Percentiles rank a stretch among this genome's conserved stretches.
Evolutionary conservation across 495 filamentous ascomycete species (phyloP).

Genomic region (Daldinia vernicosa): DNA sequence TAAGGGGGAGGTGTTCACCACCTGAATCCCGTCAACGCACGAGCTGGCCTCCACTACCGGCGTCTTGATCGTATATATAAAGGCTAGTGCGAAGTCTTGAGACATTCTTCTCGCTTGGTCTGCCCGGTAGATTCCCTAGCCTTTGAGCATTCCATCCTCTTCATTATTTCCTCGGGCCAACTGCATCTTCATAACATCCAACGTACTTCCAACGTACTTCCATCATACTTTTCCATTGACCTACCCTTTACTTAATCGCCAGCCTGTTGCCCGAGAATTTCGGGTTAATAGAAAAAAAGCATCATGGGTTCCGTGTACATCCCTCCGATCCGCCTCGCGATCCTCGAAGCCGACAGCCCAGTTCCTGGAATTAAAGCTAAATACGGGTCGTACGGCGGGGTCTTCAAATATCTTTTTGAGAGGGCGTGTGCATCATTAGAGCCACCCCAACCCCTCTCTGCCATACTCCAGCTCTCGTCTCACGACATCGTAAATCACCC

Average conservation of each 20-base stretch:
- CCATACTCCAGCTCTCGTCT: conserved; percentile 65
- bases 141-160: background rate
- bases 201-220: background rate
- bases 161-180: conserved; percentile 1
- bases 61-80: conserved; percentile 1
- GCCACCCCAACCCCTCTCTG: conserved; percentile 41
- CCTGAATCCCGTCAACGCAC: background rate
- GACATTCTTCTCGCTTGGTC: background rate
- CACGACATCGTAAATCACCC: conserved; percentile 73
- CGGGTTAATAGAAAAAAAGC: background rate
- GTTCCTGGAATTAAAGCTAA: conserved; percentile 62
- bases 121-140: background rate
- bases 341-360: conserved; percentile 85
- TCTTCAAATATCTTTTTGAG: conserved; percentile 72
- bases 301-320: conserved; percentile 43
- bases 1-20: background rate
- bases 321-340: conserved; percentile 75
- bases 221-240: background rate
- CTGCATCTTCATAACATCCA: background rate
- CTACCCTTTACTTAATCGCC: background rate
- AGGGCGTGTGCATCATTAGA: conserved; percentile 47
- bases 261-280: background rate
- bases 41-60: conserved; percentile 3
- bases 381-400: conserved; percentile 76
- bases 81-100: background rate